A percentile compares a stretch with the other conserved stretches of the same genome.
Conservation (phyloP, 2,329 filamentous ascomycete genomes). For the Penicillium sp. region DNA sequence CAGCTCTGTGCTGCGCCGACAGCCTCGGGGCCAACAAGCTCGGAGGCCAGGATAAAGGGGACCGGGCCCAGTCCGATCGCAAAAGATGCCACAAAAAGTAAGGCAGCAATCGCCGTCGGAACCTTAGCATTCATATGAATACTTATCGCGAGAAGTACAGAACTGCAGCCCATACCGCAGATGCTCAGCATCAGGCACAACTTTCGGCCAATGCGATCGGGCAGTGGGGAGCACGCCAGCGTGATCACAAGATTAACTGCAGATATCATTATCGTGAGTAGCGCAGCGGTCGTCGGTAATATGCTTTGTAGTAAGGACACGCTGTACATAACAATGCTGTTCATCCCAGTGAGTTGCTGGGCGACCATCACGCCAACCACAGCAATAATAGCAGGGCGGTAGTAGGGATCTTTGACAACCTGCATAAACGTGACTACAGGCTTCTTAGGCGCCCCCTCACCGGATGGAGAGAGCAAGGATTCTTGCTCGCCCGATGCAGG, state of each 20-base stretch:
- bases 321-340: conserved; percentile 98
- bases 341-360: conserved; percentile 91
- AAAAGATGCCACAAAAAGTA: conserved; percentile 85
- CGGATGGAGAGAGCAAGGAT: conserved; percentile 57
- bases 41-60: conserved; percentile 88
- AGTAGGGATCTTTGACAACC: conserved; percentile 65
- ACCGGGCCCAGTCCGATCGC: conserved; percentile 89
- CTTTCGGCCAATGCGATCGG: conserved; percentile 86
- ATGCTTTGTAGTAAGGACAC: conserved; percentile 81
- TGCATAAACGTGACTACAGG: conserved; percentile 63
- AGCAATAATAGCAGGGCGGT: conserved; percentile 72
- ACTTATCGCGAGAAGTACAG: conserved; percentile 73
- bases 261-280: conserved; percentile 85
- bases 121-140: conserved; percentile 71
- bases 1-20: conserved; percentile 90
- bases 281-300: conserved; percentile 73
- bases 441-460: conserved; percentile 64
- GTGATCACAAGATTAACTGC: conserved; percentile 83
- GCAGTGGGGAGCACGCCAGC: conserved; percentile 73
- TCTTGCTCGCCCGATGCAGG: conserved; percentile 61
- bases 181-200: conserved; percentile 79
- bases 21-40: conserved; percentile 85
- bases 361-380: conserved; percentile 88
- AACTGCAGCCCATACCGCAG: conserved; percentile 75
- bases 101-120: conserved; percentile 74